A percentile compares a stretch with the other conserved stretches of the same genome.
These are phyloP conservation scores for Mucor mucedo DNA, from an alignment of 371 early-diverging fungal genomes.

Conservation along the genomic window DNA sequence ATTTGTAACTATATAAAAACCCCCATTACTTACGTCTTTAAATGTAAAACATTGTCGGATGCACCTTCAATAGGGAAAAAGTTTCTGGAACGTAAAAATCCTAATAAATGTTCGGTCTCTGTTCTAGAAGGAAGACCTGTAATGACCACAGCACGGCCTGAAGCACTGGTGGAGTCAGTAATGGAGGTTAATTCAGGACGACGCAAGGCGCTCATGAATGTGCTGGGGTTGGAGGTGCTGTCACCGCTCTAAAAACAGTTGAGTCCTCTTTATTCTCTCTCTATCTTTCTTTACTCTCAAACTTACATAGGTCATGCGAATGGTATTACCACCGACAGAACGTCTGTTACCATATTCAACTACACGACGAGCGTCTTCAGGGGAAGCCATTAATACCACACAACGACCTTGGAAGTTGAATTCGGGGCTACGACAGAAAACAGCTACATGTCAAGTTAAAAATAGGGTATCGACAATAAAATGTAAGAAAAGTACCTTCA, in stretches of 20 bases:
- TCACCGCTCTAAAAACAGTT: constrained; percentile 19
- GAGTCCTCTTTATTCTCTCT: neutral
- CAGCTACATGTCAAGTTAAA: constrained; percentile 24
- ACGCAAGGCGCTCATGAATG: constrained; percentile 29
- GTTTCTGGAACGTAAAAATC: constrained; percentile 43
- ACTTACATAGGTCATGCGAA: constrained; percentile 43
- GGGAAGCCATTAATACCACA: constrained; percentile 34
- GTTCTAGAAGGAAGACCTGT: constrained; percentile 40
- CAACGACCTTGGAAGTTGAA: constrained; percentile 46
- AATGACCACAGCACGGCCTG: constrained; percentile 48
- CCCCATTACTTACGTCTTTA: constrained; percentile 41
- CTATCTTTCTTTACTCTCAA: neutral
- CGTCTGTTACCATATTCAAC: constrained; percentile 45
- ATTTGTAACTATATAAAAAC: neutral
- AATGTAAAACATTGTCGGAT: constrained; percentile 35
- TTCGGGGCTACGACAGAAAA: constrained; percentile 41
- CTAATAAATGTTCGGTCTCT: constrained; percentile 36
- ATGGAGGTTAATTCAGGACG: constrained; percentile 35
- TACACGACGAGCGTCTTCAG: constrained; percentile 41
- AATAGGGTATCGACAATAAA: neutral
- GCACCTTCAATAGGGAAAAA: constrained; percentile 49
- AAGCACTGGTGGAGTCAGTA: constrained; percentile 36
- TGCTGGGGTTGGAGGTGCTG: constrained; percentile 1
- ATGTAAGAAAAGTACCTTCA: constrained; percentile 12
- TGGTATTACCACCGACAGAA: constrained; percentile 42